Conservation (phyloP, 1,284 basidiomycete genomes). For the Somion occarium region DNA sequence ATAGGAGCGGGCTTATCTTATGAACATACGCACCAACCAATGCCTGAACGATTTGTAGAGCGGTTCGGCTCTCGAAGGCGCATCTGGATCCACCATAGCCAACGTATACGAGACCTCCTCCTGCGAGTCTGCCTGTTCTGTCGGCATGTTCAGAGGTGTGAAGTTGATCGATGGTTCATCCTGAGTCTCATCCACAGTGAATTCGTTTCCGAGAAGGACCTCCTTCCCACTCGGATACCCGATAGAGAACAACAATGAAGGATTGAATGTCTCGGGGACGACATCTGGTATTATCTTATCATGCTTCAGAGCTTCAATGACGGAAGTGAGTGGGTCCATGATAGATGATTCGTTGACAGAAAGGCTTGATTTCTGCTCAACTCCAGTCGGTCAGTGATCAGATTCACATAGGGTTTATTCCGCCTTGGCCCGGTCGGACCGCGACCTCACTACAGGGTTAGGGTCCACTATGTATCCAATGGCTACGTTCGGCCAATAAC, state of each 20-base stretch:
- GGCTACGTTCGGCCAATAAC: too few relatives aligned
- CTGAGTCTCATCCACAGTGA: constrained; percentile 41
- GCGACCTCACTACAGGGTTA: too few relatives aligned
- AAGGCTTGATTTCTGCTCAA: too few relatives aligned
- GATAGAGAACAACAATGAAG: constrained; percentile 49
- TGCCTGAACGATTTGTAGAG: constrained; percentile 58
- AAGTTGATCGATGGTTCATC: constrained; percentile 51
- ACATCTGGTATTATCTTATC: constrained; percentile 55
- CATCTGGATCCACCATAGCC: constrained; percentile 67
- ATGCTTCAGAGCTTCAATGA: constrained; percentile 35
- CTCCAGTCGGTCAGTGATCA: too few relatives aligned
- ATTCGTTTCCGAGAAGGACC: constrained; percentile 44
- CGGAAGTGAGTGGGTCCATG: constrained; percentile 37
- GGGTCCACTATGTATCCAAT: too few relatives aligned
- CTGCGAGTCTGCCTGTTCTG: constrained; percentile 22
- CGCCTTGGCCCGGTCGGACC: too few relatives aligned
- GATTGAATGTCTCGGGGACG: constrained; percentile 41
- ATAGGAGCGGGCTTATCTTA: not conserved
- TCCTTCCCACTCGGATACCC: constrained; percentile 46
- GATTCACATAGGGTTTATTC: too few relatives aligned
- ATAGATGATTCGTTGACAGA: too few relatives aligned
- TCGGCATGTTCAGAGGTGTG: constrained; percentile 38
- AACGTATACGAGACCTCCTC: constrained; percentile 51
- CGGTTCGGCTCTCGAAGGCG: constrained; percentile 51
- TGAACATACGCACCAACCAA: constrained; percentile 52